Base-by-base conservation (phyloP, 2,329 filamentous ascomycete species). In the Verticillium isaacii region DNA sequence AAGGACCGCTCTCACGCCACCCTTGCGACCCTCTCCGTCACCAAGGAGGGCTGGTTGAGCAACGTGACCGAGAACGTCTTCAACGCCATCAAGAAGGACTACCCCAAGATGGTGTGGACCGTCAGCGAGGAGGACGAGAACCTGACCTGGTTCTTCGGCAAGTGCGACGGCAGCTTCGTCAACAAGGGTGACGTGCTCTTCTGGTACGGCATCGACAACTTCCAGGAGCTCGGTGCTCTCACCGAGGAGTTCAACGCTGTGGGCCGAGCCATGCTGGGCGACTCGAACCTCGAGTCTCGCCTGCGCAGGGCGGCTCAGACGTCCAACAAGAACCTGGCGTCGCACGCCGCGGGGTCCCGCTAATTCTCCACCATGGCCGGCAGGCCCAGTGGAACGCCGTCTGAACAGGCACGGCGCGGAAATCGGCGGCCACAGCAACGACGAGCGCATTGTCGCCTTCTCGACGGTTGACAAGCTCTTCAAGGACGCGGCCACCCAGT, bases 21-120 rank as follows among this genome's bases (percentile, higher is more conserved):
- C 60, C 84, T 98, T 60, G 90, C 93, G 23, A 96, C 93, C 5
- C 88, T 98, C 69, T 94, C 90, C 65, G 96, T 97, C 71, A 97
- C 93, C 67, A 97, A 97, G 78, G 86, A 92, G 37, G 94, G 93
- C 59, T 98, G 94, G 93, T 80, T 98, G 63, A 95, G 90, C 63
- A 97, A 97, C 72, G 89, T 97, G 37, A 91, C 93, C 34, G 95
- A 98, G 75, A 97, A 98, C 71, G 91, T 98, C 62, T 97, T 98
- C 75, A 87, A 90, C 66, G 90, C 91, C 65, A 91, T 98, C 74
- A 96, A 94, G 83, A 96, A 96, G 77, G 94, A 97, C 72, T 90
- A 93, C 75, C 88, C 93, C 61, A 92, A 90, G 78, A 83, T 98
- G 66, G 90, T 92, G 66, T 99, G 93, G 94, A 96, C 93, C n/a